A percentile compares a stretch with the other conserved stretches of the same genome.
Evolutionary conservation across 2,329 filamentous ascomycete species (phyloP).

Genomic region (Conoideocrella luteorostrata): DNA sequence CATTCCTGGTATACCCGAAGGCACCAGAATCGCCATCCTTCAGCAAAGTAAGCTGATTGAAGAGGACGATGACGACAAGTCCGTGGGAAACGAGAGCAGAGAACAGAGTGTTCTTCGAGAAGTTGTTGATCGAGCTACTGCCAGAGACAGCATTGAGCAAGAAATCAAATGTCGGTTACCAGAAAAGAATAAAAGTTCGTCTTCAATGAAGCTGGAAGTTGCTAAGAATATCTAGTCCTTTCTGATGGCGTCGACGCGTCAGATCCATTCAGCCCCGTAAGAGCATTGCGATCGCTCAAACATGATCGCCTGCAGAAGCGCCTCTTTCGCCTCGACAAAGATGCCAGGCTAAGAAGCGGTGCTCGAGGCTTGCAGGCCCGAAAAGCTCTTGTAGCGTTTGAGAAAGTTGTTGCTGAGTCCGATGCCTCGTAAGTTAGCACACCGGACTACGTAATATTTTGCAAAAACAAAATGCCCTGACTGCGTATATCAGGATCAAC

Average conservation of each 20-base stretch:
- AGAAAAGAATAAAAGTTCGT: constrained; percentile 36
- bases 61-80: constrained; percentile 22
- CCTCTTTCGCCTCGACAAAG: constrained; percentile 64
- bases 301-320: constrained; percentile 56
- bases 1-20: constrained; percentile 67
- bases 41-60: constrained; percentile 52
- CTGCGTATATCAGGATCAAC: constrained; percentile 29
- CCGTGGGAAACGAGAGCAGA: neutral
- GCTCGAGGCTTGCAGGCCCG: constrained; percentile 67
- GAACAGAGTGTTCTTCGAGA: constrained; percentile 53
- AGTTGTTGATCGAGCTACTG: constrained; percentile 56
- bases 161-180: constrained; percentile 50
- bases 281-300: constrained; percentile 54
- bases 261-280: constrained; percentile 52
- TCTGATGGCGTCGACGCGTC: constrained; percentile 51
- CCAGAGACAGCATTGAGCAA: constrained; percentile 49
- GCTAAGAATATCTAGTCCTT: constrained; percentile 36
- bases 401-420: constrained; percentile 58
- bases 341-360: constrained; percentile 68
- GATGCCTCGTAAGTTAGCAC: constrained; percentile 37
- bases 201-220: constrained; percentile 48
- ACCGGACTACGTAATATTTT: neutral
- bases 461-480: neutral
- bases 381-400: constrained; percentile 65
- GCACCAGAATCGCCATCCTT: constrained; percentile 59